Base-by-base conservation (phyloP, 495 filamentous ascomycete genomes). In the Elaphomyces granulatus region DNA sequence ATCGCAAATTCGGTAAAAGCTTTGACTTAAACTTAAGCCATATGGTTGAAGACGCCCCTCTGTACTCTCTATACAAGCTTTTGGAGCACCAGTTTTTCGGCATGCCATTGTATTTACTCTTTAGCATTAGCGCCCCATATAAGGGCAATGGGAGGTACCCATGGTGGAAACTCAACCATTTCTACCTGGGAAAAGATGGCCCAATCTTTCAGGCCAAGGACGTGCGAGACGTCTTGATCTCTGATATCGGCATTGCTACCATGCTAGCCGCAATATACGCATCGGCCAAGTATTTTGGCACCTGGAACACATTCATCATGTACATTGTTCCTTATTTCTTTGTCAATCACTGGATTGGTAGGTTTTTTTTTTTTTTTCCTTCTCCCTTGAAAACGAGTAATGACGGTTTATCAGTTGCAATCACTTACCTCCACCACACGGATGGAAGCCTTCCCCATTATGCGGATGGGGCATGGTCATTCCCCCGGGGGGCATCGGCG, bases 341-440 rank as follows among this genome's bases (percentile, higher is more conserved):
- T 66, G 53, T 70, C n/a, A 66, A 70, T 45, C 61, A 68, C 47
- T 71, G 67, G 67, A 54, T 70, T 48, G 60, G 55, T 57, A 40
- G 45, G 47, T 38, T 20, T 38, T 14, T 19, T 26, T 14, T 19
- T 26, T 8, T 20, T 8, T 38, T 20, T 14, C n/a, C n/a, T n/a
- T n/a, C n/a, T n/a, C n/a, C n/a, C n/a, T 8, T 9, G 20, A 23
- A 4, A 19, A n/a, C 8, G n/a, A 33, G 15, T 17, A 20, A 18
- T 21, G 15, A 18, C 15, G n/a, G 35, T 8, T 18, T 35, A 20
- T 21, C 34, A 42, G 77, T 81, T 39, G 72, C 74, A 45, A 80
- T 82, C 58, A 88, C 83, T 44, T 88, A 73, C 64, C 75, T 88
- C 15, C 83, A 88, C 55, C 83, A 88, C 64, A 87, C 83, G 37